Evolutionary conservation across 2,329 filamentous ascomycete species (phyloP).

Genomic region (Tolypocladium inflatum): DNA sequence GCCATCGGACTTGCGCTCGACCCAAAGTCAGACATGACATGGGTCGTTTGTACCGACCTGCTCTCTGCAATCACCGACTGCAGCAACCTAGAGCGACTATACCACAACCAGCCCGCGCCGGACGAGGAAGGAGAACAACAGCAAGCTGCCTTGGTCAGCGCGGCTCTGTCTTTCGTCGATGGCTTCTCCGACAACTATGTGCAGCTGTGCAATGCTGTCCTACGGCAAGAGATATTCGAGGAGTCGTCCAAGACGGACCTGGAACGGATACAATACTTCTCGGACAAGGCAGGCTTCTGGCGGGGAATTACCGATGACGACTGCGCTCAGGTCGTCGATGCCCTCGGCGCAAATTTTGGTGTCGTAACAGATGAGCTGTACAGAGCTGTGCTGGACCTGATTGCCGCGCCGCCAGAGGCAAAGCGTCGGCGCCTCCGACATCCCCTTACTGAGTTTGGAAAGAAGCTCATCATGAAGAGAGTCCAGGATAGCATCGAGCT

Average conservation of each 20-base stretch:
- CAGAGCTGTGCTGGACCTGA: slow-evolving; percentile 35
- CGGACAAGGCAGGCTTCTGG: slow-evolving; percentile 68
- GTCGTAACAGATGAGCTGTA: slow-evolving; percentile 48
- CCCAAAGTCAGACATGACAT: slow-evolving; percentile 58
- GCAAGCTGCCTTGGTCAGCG: slow-evolving; percentile 54
- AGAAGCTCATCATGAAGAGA: slow-evolving; percentile 63
- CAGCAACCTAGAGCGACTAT: slow-evolving; percentile 65
- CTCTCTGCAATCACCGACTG: slow-evolving; percentile 72
- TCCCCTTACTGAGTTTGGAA: slow-evolving; percentile 66
- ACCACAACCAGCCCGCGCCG: slow-evolving; percentile 52
- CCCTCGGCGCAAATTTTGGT: slow-evolving; percentile 57
- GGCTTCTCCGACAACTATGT: slow-evolving; percentile 60
- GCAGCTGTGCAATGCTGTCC: slow-evolving; percentile 55
- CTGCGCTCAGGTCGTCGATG: slow-evolving; percentile 57
- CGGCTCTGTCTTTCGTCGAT: slow-evolving; percentile 61
- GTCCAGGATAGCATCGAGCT: slow-evolving; percentile 70
- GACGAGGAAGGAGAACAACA: slow-evolving; percentile 40
- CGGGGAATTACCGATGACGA: slow-evolving; percentile 76
- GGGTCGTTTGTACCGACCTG: slow-evolving; percentile 77
- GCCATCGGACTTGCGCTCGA: slow-evolving; percentile 73
- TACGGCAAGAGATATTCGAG: slow-evolving; percentile 66
- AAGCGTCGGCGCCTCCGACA: slow-evolving; percentile 34
- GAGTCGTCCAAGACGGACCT: slow-evolving; percentile 60
- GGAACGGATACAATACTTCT: slow-evolving; percentile 69
- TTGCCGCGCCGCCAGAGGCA: slow-evolving; percentile 36